Conservation (phyloP, 108 stramenopile species). For the Nitzschia putrida region DNA sequence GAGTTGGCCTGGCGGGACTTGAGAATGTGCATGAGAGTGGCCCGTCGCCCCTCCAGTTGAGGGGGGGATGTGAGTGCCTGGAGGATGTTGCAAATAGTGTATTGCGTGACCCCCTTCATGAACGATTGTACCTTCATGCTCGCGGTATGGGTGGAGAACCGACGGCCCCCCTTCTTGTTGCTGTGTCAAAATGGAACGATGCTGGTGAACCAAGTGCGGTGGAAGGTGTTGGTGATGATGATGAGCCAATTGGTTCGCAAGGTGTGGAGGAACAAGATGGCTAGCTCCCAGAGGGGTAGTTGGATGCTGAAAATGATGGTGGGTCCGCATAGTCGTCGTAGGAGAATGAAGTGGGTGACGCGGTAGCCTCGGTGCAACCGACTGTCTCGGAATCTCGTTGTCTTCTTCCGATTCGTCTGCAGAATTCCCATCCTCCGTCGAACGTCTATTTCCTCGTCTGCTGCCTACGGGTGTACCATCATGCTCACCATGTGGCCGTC, state of each 20-base stretch:
- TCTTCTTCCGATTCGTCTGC: not conserved
- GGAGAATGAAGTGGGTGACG: not conserved
- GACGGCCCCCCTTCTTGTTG: not conserved
- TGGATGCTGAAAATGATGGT: not conserved
- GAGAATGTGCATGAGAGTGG: not conserved
- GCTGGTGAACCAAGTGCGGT: too few relatives aligned
- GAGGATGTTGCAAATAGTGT: not conserved
- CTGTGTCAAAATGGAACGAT: too few relatives aligned
- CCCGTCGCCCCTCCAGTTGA: not conserved
- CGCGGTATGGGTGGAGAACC: not conserved
- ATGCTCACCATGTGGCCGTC: too few relatives aligned
- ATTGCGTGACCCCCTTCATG: conserved; percentile 7
- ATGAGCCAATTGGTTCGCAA: too few relatives aligned
- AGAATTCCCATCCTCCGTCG: not conserved
- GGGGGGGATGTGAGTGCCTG: not conserved
- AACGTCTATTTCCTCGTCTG: too few relatives aligned
- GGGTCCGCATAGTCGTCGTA: not conserved
- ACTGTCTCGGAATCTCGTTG: not conserved
- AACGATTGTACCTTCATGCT: not conserved
- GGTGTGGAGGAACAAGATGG: not conserved
- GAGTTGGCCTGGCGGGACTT: not conserved
- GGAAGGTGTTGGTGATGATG: too few relatives aligned
- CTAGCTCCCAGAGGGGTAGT: not conserved
- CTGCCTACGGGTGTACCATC: too few relatives aligned
- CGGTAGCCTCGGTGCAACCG: not conserved